A percentile compares a stretch with the other conserved stretches of the same genome.
Evolutionary conservation across 768 basidiomycete species (phyloP).

Genomic region (Russula dissimulans): DNA sequence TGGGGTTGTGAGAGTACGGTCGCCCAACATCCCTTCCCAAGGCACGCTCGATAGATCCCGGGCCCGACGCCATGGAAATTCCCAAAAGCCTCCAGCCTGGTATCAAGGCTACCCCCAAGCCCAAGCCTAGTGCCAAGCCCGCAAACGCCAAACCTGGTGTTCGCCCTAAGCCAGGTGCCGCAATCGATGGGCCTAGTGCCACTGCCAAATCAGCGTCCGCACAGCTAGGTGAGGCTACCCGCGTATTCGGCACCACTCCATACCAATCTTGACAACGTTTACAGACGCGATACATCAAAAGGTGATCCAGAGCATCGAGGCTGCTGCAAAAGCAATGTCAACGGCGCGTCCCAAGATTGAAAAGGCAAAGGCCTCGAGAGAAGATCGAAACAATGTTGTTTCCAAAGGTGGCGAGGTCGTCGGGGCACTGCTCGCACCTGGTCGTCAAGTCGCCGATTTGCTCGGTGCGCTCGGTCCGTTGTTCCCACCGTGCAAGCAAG

Average conservation of each 20-base stretch:
- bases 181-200: neutral
- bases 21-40: neutral
- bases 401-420: constrained; percentile 2
- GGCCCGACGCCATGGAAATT: too few species aligned
- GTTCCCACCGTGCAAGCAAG: constrained; percentile 11
- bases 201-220: neutral
- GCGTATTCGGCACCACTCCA: neutral
- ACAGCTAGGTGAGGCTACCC: neutral
- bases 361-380: neutral
- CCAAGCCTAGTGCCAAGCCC: neutral
- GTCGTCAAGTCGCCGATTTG: constrained; percentile 1
- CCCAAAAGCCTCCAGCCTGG: neutral
- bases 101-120: neutral
- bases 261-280: neutral
- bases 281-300: neutral
- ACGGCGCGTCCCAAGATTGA: neutral
- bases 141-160: neutral
- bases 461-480: constrained; percentile 1
- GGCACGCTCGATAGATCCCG: neutral
- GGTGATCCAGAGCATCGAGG: neutral
- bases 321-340: constrained; percentile 2
- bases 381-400: constrained; percentile 1
- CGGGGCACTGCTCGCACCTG: constrained; percentile 2
- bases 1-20: neutral
- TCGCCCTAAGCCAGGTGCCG: neutral